Conservation (phyloP, 2,329 filamentous ascomycete species). For the Trichoderma afroharzianum region DNA sequence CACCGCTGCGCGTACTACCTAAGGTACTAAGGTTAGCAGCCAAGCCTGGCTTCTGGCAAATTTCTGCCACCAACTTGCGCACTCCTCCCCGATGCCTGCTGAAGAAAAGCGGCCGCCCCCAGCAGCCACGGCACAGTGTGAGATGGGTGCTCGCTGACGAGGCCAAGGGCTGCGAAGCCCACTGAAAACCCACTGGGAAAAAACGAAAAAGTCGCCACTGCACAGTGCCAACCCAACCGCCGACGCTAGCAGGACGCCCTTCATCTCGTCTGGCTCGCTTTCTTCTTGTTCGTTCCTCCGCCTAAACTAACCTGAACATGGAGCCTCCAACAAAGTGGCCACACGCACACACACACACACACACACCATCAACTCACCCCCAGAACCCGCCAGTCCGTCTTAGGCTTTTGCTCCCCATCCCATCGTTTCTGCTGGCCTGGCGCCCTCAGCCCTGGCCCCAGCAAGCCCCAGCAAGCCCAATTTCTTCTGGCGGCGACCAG, state of each 20-base stretch:
- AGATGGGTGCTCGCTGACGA: neutral
- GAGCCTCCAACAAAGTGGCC: neutral
- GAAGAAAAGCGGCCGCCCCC: neutral
- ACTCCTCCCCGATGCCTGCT: slow-evolving; percentile 2
- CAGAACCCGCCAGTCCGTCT: neutral
- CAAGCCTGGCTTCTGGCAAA: neutral
- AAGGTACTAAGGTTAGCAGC: too few relatives aligned
- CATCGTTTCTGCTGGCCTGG: neutral
- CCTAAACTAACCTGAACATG: neutral
- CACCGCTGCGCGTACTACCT: neutral
- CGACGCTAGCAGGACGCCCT: neutral
- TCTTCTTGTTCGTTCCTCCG: neutral
- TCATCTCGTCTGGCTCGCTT: neutral
- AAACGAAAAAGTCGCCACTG: neutral
- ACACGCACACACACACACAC: neutral
- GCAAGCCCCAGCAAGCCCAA: neutral
- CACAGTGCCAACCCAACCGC: neutral
- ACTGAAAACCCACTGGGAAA: neutral
- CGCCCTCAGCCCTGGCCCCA: slow-evolving; percentile 3
- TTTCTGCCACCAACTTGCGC: neutral
- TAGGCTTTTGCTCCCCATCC: neutral
- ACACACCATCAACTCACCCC: neutral
- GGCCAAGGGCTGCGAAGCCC: neutral
- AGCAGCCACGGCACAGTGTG: neutral
- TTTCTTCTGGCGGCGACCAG: neutral